phyloP scores from a whole-genome alignment of 1,284 basidiomycete genomes.

The Ganoderma multipileum region DNA sequence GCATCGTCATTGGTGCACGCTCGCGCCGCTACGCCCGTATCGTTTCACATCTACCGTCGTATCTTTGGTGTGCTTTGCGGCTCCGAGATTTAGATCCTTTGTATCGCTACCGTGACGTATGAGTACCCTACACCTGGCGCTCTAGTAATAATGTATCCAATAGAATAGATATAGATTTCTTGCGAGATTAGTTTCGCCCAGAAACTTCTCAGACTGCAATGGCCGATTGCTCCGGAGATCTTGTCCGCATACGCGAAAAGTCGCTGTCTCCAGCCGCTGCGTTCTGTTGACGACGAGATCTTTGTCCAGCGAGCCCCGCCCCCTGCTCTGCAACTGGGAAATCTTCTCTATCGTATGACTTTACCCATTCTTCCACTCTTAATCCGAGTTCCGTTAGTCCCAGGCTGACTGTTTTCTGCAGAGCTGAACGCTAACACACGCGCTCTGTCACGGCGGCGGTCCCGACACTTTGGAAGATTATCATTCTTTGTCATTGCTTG shows the following conservation, averaged over 20 bases:
- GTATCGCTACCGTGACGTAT: neutral
- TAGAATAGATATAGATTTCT: neutral
- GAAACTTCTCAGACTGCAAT: neutral
- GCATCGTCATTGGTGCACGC: neutral
- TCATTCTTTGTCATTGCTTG: neutral
- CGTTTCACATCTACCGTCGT: constrained; percentile 13
- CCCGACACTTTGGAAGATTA: neutral
- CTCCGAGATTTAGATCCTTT: constrained; percentile 10
- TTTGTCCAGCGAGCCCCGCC: neutral
- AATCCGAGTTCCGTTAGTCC: neutral
- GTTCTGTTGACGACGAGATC: neutral
- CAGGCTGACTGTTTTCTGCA: neutral
- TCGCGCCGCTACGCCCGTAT: constrained; percentile 13
- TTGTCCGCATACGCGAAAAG: neutral
- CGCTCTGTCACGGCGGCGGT: neutral
- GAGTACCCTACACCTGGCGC: constrained; percentile 1
- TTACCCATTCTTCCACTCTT: neutral
- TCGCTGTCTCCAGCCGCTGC: neutral
- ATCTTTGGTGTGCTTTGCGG: constrained; percentile 1
- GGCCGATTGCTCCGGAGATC: neutral
- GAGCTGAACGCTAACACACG: neutral
- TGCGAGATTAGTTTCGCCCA: neutral
- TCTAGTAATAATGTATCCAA: neutral
- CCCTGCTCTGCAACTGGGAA: neutral
- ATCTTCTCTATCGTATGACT: neutral